Percentiles rank a stretch among this genome's conserved stretches.
Evolutionary conservation across 495 filamentous ascomycete species (phyloP).

Genomic region (Corynascus novoguineensis): DNA sequence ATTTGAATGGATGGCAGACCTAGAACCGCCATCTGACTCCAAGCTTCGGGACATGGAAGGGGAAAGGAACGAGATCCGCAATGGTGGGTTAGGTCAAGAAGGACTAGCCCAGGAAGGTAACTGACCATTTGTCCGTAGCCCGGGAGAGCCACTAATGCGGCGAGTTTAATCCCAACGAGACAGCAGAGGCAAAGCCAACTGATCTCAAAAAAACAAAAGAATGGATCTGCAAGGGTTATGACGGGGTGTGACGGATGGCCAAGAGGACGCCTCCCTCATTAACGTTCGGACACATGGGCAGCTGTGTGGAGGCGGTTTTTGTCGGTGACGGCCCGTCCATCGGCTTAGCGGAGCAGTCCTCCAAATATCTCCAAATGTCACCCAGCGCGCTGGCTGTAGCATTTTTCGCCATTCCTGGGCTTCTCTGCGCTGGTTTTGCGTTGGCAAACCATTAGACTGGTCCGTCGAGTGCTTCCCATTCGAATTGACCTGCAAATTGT

Average conservation of each 20-base stretch:
- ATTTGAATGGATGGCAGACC: background rate
- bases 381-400: no score
- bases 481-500: background rate
- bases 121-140: conserved; percentile 12
- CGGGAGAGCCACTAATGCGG: conserved; percentile 3
- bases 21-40: background rate
- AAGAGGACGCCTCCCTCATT: background rate
- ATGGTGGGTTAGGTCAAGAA: conserved; percentile 11
- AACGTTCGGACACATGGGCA: conserved; percentile 9
- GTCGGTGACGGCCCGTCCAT: conserved; percentile 11
- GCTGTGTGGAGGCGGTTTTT: background rate
- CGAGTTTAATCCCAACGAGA: background rate
- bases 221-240: conserved; percentile 15
- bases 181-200: background rate
- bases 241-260: conserved; percentile 22
- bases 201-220: background rate
- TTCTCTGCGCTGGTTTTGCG: no score
- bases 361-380: background rate
- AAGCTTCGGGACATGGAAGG: background rate
- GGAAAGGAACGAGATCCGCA: conserved; percentile 11
- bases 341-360: conserved; percentile 18
- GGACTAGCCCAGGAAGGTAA: background rate
- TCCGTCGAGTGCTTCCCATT: background rate
- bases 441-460: background rate
- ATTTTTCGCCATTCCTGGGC: no score